These are phyloP conservation scores for Saraca asoca DNA, from an alignment of 331 rosid genomes.

Conservation along the genomic window DNA sequence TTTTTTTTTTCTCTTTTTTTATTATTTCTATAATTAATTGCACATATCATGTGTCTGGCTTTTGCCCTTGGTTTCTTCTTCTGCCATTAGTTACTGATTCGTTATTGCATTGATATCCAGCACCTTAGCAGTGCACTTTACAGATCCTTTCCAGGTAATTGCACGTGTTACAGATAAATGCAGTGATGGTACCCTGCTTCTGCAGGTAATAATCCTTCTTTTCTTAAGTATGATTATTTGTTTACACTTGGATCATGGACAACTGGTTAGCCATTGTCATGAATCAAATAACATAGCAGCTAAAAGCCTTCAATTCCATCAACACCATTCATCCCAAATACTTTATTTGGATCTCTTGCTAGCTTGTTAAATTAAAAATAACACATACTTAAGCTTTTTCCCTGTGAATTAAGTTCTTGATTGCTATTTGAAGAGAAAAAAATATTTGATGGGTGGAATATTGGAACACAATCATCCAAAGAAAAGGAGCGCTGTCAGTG, in stretches of 20 bases:
- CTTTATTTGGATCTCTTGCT: constrained; percentile 11
- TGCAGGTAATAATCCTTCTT: constrained; percentile 70
- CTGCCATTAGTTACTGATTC: constrained; percentile 25
- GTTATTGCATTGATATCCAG: constrained; percentile 47
- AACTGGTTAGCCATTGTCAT: background rate
- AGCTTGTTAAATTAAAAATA: constrained; percentile 20
- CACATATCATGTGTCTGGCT: constrained; percentile 18
- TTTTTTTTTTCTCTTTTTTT: constrained; percentile 30
- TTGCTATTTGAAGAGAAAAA: constrained; percentile 3
- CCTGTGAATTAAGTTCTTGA: constrained; percentile 11
- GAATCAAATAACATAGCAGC: constrained; percentile 9
- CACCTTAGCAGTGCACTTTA: constrained; percentile 95
- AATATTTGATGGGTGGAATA: constrained; percentile 11
- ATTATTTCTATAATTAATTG: constrained; percentile 18
- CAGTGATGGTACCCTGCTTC: constrained; percentile 83
- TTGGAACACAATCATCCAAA: background rate
- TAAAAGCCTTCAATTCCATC: constrained; percentile 1
- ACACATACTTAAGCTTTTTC: constrained; percentile 17
- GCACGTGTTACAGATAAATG: constrained; percentile 88
- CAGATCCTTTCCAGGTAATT: constrained; percentile 89
- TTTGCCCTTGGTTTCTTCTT: constrained; percentile 23
- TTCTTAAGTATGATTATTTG: background rate
- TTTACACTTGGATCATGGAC: constrained; percentile 29
- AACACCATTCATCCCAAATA: constrained; percentile 7
- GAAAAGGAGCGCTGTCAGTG: constrained; percentile 4